Conservation (phyloP, 345 rosid genomes). For the Lagerstroemia speciosa region DNA sequence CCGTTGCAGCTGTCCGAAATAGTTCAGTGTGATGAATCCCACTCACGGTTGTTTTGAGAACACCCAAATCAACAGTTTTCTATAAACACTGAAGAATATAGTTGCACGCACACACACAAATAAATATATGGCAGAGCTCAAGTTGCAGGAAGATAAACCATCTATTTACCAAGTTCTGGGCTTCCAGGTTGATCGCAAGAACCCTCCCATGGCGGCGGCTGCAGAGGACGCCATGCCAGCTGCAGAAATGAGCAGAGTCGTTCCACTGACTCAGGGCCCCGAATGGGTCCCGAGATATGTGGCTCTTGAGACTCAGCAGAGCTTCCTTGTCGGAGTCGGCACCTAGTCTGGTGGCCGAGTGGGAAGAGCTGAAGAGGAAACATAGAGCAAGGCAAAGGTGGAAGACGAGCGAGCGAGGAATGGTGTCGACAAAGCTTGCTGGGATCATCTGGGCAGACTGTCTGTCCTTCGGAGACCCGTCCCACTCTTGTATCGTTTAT, state of each 20-base stretch:
- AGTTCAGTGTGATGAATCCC: too few relatives aligned
- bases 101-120: too few relatives aligned
- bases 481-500: not conserved
- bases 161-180: constrained; percentile 8
- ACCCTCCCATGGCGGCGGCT: constrained; percentile 14
- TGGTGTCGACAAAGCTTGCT: not conserved
- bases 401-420: not conserved
- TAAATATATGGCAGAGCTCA: too few relatives aligned
- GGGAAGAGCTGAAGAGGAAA: constrained; percentile 8
- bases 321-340: constrained; percentile 20
- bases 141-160: not conserved
- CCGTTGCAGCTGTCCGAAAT: too few relatives aligned
- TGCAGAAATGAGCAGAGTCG: constrained; percentile 14
- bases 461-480: not conserved
- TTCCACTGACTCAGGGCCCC: constrained; percentile 18
- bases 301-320: constrained; percentile 13
- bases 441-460: not conserved
- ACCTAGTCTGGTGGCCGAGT: constrained; percentile 4
- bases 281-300: not conserved
- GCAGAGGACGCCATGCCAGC: constrained; percentile 22
- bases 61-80: too few relatives aligned
- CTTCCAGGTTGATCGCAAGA: constrained; percentile 8
- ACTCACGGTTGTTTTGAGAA: too few relatives aligned
- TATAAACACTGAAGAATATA: too few relatives aligned
- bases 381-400: constrained; percentile 1